Conservation (phyloP, 768 basidiomycete species). For the Mycena vulgaris region DNA sequence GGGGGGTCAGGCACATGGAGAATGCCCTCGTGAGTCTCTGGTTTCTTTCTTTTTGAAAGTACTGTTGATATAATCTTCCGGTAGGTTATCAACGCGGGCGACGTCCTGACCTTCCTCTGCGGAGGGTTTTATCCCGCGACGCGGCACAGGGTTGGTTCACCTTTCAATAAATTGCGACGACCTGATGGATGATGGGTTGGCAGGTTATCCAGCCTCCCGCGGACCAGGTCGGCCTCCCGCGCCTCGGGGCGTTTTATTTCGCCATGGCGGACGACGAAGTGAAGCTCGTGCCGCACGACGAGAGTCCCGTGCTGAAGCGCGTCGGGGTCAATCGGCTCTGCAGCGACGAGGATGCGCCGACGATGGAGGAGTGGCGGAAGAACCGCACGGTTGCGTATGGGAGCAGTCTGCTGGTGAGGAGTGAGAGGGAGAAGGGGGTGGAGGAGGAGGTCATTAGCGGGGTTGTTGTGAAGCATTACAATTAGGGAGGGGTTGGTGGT, state of each 20-base stretch:
- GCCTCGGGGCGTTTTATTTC: slow-evolving; percentile 67
- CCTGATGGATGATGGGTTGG: background rate
- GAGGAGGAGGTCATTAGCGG: slow-evolving; percentile 65
- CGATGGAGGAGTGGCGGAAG: slow-evolving; percentile 59
- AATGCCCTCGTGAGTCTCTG: slow-evolving; percentile 55
- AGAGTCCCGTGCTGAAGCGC: slow-evolving; percentile 60
- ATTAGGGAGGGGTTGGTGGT: too few relatives aligned
- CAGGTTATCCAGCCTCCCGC: slow-evolving; percentile 65
- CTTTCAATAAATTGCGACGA: background rate
- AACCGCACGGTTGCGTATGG: slow-evolving; percentile 61
- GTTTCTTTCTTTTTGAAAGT: background rate
- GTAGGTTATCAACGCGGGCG: slow-evolving; percentile 65
- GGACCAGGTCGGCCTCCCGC: slow-evolving; percentile 59
- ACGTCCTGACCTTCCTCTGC: slow-evolving; percentile 63
- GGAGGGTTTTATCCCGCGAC: slow-evolving; percentile 66
- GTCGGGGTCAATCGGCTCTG: slow-evolving; percentile 53
- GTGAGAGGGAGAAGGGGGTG: slow-evolving; percentile 51
- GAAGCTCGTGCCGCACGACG: slow-evolving; percentile 54
- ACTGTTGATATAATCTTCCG: background rate
- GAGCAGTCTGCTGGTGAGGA: slow-evolving; percentile 48
- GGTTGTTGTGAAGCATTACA: slow-evolving; percentile 64
- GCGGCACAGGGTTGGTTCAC: slow-evolving; percentile 53
- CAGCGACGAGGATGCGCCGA: slow-evolving; percentile 56
- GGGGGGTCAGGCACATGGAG: slow-evolving; percentile 63
- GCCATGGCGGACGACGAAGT: slow-evolving; percentile 60